These are phyloP conservation scores for Isochrysis galbana DNA, from an alignment of 78 protist species.

Conservation along the genomic window DNA sequence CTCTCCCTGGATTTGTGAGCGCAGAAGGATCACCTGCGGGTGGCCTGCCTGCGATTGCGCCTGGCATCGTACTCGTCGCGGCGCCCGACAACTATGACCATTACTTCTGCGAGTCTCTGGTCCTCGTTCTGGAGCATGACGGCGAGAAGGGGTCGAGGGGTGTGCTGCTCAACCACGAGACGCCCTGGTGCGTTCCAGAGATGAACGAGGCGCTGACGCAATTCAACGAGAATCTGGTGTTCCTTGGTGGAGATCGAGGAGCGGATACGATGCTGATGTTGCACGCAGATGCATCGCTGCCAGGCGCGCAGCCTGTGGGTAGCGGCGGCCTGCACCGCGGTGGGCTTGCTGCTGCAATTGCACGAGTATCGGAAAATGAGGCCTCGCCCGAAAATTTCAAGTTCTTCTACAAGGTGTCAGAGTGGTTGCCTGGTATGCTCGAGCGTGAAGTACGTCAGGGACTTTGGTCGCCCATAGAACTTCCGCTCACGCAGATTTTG, in stretches of 20 bases:
- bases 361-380: too few species aligned
- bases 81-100: not conserved
- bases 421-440: not conserved
- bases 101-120: not conserved
- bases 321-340: not conserved
- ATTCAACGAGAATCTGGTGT: not conserved
- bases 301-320: not conserved
- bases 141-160: not conserved
- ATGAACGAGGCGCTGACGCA: too few species aligned
- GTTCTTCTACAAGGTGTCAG: slow-evolving; percentile 11
- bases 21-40: too few species aligned
- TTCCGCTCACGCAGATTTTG: not conserved
- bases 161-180: slow-evolving; percentile 22
- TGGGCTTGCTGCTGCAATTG: not conserved
- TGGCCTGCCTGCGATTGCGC: too few species aligned
- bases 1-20: too few species aligned
- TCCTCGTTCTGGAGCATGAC: not conserved
- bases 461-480: not conserved
- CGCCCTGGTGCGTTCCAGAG: not conserved
- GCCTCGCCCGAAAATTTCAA: too few species aligned
- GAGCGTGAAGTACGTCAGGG: not conserved
- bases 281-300: not conserved
- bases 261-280: not conserved
- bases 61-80: not conserved
- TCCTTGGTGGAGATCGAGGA: not conserved